Conservation (phyloP, 108 stramenopile genomes). For the Skeletonema menzelii region DNA sequence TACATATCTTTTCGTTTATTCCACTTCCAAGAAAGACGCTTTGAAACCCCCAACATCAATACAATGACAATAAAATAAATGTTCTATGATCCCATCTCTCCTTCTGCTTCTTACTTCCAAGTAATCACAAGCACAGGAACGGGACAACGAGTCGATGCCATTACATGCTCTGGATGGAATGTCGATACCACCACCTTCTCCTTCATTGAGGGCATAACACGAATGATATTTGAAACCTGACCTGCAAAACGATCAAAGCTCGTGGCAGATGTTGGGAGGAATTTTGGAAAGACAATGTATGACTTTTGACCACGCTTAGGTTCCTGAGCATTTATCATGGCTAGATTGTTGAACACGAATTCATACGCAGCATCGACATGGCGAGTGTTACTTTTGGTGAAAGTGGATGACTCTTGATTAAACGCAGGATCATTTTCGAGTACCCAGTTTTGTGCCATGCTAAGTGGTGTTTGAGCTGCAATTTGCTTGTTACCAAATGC, state of each 20-base stretch:
- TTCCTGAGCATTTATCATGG: conserved; percentile 54
- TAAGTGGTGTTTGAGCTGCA: conserved; percentile 51
- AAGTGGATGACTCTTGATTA: conserved; percentile 43
- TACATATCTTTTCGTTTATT: no score
- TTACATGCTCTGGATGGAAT: conserved; percentile 79
- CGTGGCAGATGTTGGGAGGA: conserved; percentile 67
- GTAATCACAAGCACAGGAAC: conserved; percentile 69
- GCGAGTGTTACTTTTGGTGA: conserved; percentile 61
- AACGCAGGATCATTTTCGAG: conserved; percentile 55
- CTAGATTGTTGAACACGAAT: conserved; percentile 79
- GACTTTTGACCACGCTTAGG: conserved; percentile 47
- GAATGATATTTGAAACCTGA: conserved; percentile 54
- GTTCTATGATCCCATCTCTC: no score
- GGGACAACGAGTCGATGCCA: conserved; percentile 53
- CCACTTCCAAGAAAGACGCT: no score
- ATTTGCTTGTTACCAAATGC: conserved; percentile 57
- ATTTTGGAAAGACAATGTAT: conserved; percentile 77
- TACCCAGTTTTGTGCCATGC: conserved; percentile 73
- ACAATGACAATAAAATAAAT: no score
- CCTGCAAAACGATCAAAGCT: conserved; percentile 74
- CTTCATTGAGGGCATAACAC: conserved; percentile 44
- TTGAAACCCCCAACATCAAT: no score
- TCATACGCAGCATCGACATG: conserved; percentile 82
- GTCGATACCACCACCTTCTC: conserved; percentile 56
- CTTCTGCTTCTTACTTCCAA: conserved; percentile 47